A percentile compares a stretch with the other conserved stretches of the same genome.
Conservation (phyloP, 2,329 filamentous ascomycete species). For the Trichoderma cornu-damae region DNA sequence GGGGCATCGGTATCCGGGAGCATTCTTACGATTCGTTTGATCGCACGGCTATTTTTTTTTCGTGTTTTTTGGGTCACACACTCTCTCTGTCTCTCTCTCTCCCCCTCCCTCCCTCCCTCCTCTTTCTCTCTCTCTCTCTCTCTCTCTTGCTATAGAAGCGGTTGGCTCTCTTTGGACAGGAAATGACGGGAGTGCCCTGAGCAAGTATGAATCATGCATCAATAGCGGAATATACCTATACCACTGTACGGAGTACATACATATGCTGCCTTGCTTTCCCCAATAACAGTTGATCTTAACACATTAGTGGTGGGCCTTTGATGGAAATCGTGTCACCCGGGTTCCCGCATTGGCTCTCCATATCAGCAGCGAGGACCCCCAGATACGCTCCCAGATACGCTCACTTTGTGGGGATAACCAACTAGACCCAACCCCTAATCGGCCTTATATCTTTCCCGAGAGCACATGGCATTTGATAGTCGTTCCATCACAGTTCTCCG, state of each 20-base stretch:
- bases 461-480: neutral
- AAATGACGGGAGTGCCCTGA: neutral
- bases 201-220: constrained; percentile 1
- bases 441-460: neutral
- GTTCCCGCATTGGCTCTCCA: neutral
- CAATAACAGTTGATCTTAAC: neutral
- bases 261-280: neutral
- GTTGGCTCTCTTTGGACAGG: neutral
- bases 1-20: neutral
- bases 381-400: neutral
- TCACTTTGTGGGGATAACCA: neutral
- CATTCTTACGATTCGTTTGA: neutral
- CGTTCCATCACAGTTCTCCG: neutral
- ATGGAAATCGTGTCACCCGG: neutral
- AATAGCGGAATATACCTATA: neutral
- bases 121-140: no score
- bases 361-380: neutral
- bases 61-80: no score
- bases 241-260: no score
- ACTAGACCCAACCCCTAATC: neutral
- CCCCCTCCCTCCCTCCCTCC: no score
- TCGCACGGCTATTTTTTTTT: neutral
- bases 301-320: neutral
- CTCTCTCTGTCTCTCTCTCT: no score
- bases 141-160: neutral